A percentile compares a stretch with the other conserved stretches of the same genome.
Conservation (phyloP, 2,329 filamentous ascomycete species). For the Pseudonectria foliicola region DNA sequence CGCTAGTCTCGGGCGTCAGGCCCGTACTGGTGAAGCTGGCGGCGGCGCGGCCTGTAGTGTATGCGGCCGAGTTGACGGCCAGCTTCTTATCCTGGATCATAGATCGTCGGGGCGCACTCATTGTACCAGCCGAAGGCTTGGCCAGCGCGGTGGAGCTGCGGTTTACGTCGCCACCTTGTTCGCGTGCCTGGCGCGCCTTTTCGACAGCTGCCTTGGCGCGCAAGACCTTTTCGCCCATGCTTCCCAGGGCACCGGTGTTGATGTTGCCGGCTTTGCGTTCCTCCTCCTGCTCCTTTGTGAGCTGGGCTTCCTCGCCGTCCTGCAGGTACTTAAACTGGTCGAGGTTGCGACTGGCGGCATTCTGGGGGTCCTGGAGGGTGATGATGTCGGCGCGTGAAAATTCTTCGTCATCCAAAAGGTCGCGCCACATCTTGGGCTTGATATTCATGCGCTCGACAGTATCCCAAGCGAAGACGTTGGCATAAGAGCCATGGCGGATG, state of each 20-base stretch:
- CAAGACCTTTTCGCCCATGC: constrained; percentile 72
- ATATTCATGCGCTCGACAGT: constrained; percentile 93
- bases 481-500: constrained; percentile 68
- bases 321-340: constrained; percentile 84
- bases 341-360: constrained; percentile 72
- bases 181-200: constrained; percentile 70
- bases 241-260: constrained; percentile 74
- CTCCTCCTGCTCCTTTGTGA: constrained; percentile 63
- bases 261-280: constrained; percentile 62
- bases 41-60: constrained; percentile 86
- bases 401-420: constrained; percentile 78
- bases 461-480: constrained; percentile 95
- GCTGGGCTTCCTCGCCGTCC: constrained; percentile 64
- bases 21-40: constrained; percentile 95
- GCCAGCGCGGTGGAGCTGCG: constrained; percentile 37
- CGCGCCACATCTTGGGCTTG: constrained; percentile 92
- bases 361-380: constrained; percentile 92
- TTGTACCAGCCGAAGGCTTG: constrained; percentile 23
- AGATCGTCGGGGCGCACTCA: constrained; percentile 22
- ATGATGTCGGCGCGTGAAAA: constrained; percentile 91
- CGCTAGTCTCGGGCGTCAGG: constrained; percentile 83
- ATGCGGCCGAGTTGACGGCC: constrained; percentile 78
- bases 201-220: constrained; percentile 93
- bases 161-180: constrained; percentile 53
- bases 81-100: constrained; percentile 49